These are phyloP conservation scores for Albifimbria verrucaria DNA, from an alignment of 2,329 filamentous ascomycete species.

Conservation along the genomic window DNA sequence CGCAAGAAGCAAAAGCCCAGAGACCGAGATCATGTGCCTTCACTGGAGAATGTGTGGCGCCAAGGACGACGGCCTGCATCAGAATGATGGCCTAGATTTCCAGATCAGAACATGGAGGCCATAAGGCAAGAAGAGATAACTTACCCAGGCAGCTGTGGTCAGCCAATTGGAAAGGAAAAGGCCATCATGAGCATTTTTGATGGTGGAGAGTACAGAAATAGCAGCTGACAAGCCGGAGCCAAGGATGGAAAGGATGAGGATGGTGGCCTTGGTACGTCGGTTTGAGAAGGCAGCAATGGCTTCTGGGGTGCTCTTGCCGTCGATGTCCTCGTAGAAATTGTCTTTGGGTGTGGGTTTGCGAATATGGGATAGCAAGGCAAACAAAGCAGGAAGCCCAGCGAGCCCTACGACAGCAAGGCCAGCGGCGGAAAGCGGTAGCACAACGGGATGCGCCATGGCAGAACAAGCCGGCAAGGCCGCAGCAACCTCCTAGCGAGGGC, in stretches of 20 bases:
- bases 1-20: slow-evolving; percentile 45
- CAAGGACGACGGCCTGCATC: slow-evolving; percentile 48
- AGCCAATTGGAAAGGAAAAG: slow-evolving; percentile 58
- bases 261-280: slow-evolving; percentile 50
- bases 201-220: slow-evolving; percentile 50
- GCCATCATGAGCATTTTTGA: slow-evolving; percentile 29
- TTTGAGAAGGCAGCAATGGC: slow-evolving; percentile 61
- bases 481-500: background rate
- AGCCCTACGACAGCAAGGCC: slow-evolving; percentile 32
- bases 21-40: slow-evolving; percentile 52
- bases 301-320: slow-evolving; percentile 65
- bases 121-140: slow-evolving; percentile 21
- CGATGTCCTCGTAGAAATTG: slow-evolving; percentile 62
- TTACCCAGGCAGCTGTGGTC: slow-evolving; percentile 59
- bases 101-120: background rate
- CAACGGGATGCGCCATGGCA: slow-evolving; percentile 1
- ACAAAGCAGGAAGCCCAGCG: slow-evolving; percentile 33
- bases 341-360: slow-evolving; percentile 34
- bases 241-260: slow-evolving; percentile 50
- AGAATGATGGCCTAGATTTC: slow-evolving; percentile 43
- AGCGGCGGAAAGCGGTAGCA: slow-evolving; percentile 25
- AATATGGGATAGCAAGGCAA: slow-evolving; percentile 29
- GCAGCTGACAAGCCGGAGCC: slow-evolving; percentile 56
- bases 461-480: background rate
- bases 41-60: slow-evolving; percentile 47